phyloP scores from a whole-genome alignment of 768 basidiomycete genomes.

The Hortiboletus campestris region DNA sequence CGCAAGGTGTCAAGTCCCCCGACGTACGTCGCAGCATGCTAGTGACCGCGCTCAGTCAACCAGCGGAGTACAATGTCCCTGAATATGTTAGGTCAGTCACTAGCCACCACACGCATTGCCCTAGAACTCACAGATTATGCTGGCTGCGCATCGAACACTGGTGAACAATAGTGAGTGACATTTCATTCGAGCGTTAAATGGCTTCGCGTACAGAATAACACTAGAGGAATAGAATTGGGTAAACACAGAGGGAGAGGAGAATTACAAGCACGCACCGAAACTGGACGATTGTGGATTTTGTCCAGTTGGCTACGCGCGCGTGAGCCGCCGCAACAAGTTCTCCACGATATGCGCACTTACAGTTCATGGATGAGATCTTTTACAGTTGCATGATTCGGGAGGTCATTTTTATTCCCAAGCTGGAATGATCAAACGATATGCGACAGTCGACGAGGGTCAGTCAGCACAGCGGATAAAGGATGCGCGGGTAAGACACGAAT shows the following conservation, averaged over 20 bases:
- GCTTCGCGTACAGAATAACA: slow-evolving; percentile 68
- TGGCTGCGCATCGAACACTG: slow-evolving; percentile 97
- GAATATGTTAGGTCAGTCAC: not conserved
- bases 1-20: not conserved
- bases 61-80: slow-evolving; percentile 89
- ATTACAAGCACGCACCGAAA: slow-evolving; percentile 62
- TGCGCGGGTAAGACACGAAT: not conserved
- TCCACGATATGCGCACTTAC: slow-evolving; percentile 39
- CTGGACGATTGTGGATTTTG: slow-evolving; percentile 74
- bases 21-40: slow-evolving; percentile 1
- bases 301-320: slow-evolving; percentile 48
- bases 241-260: not conserved
- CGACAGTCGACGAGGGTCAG: not conserved
- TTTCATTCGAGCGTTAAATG: not conserved
- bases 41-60: slow-evolving; percentile 77
- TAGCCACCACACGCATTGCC: not conserved
- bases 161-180: not conserved
- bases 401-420: slow-evolving; percentile 94
- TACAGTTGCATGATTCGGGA: slow-evolving; percentile 71
- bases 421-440: slow-evolving; percentile 21
- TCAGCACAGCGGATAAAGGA: not conserved
- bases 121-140: slow-evolving; percentile 73
- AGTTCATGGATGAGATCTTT: slow-evolving; percentile 80
- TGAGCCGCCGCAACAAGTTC: slow-evolving; percentile 26
- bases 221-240: slow-evolving; percentile 33